Conservation (phyloP, 2,329 filamentous ascomycete genomes). For the Zymoseptoria pseudotritici region DNA sequence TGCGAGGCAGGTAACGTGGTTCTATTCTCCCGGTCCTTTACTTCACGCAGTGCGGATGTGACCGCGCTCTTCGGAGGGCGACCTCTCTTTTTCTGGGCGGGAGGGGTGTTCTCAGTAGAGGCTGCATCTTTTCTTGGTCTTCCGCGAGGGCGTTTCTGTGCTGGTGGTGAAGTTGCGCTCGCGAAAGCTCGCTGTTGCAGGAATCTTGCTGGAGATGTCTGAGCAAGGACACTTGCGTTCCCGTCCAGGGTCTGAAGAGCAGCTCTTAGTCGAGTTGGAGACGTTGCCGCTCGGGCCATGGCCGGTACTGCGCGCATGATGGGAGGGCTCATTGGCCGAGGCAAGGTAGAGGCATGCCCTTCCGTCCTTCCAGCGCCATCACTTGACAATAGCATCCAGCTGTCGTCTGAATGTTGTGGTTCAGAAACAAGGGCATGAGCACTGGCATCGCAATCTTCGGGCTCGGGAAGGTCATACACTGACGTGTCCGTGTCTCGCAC, state of each 20-base stretch:
- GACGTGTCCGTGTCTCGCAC: neutral
- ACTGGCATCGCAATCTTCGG: neutral
- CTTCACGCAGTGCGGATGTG: neutral
- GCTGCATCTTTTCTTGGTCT: conserved; percentile 11
- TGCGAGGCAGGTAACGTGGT: neutral
- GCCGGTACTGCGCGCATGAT: neutral
- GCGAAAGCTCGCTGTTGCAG: conserved; percentile 3
- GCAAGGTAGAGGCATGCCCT: neutral
- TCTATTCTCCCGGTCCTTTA: neutral
- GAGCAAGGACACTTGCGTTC: conserved; percentile 11
- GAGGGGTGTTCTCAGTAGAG: neutral
- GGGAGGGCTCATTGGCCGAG: neutral
- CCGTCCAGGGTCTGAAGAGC: conserved; percentile 22
- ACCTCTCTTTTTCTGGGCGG: neutral
- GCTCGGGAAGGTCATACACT: neutral
- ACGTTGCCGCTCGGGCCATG: conserved; percentile 9
- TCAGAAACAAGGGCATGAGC: neutral
- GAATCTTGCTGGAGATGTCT: conserved; percentile 7
- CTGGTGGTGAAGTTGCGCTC: neutral
- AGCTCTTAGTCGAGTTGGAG: conserved; percentile 11
- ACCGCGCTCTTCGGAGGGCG: neutral
- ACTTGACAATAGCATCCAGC: conserved; percentile 9
- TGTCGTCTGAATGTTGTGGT: conserved; percentile 6
- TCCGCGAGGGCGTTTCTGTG: conserved; percentile 13
- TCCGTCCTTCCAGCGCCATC: conserved; percentile 6